These are phyloP conservation scores for Fomitopsis serialis DNA, from an alignment of 768 basidiomycete genomes.

Conservation along the genomic window DNA sequence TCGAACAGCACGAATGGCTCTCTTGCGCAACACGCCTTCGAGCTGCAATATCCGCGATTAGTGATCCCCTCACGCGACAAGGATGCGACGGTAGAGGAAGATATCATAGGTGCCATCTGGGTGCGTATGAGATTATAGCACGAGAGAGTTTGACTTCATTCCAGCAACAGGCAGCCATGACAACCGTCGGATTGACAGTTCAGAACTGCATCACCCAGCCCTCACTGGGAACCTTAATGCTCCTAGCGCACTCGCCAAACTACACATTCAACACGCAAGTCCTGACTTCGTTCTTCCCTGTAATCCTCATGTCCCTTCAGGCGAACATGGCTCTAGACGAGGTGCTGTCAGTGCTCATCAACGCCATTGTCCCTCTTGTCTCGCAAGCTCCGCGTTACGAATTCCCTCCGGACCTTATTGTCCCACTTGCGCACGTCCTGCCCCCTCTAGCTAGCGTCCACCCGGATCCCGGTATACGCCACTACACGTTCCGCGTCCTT, in stretches of 20 bases:
- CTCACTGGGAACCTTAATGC: conserved; percentile 17
- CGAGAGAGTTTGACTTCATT: neutral
- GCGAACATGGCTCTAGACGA: conserved; percentile 53
- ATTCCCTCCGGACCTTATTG: conserved; percentile 39
- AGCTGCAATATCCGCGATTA: conserved; percentile 16
- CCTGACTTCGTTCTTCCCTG: conserved; percentile 14
- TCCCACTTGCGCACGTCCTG: conserved; percentile 45
- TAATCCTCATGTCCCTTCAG: conserved; percentile 36
- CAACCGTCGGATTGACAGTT: conserved; percentile 19
- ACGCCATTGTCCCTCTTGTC: conserved; percentile 15
- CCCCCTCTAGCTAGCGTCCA: conserved; percentile 57
- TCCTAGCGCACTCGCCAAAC: conserved; percentile 18
- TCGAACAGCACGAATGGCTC: conserved; percentile 4
- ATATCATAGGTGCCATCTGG: conserved; percentile 5
- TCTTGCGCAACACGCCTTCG: conserved; percentile 14
- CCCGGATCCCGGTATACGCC: conserved; percentile 50
- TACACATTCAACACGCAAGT: conserved; percentile 7
- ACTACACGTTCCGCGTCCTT: conserved; percentile 57
- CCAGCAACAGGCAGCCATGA: conserved; percentile 7
- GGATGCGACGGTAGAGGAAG: neutral
- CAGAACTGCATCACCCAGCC: conserved; percentile 1
- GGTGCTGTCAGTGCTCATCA: conserved; percentile 50
- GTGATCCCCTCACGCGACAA: conserved; percentile 2
- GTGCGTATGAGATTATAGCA: neutral
- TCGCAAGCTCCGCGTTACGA: conserved; percentile 10